Evolutionary conservation across 2,329 filamentous ascomycete species (phyloP), one percentile per base, ranked within the genome.

Genomic region (Colletotrichum sp.): DNA sequence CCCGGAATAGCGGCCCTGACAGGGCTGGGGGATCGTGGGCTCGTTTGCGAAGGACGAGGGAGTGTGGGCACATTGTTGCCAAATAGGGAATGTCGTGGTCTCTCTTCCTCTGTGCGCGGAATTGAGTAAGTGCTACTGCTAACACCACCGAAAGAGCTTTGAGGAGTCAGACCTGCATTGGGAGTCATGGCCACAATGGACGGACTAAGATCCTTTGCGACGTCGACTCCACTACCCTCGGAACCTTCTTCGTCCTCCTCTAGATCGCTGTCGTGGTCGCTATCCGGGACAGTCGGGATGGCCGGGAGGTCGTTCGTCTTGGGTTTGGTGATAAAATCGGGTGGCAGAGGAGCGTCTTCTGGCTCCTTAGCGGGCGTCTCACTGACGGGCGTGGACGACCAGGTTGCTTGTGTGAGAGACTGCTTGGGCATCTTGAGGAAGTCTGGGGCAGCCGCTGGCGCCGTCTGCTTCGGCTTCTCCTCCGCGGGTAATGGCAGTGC

Each of bases 21-120:
- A 2, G 94, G 94, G 78, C 94, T 96, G 2, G 94, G 94, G 12
- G 94, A 95, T 44, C 93, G 91, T 63, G 94, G 93, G 78, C 91
- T 93, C n/a, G 87, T 86, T 25, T 85, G 86, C 39, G 83, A 88
- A 29, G 90, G 87, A 39, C 90, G 90, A 12, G 91, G 86, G 71
- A 94, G 90, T 29, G 89, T 77, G 0, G 91, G 90, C 22, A 87
- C 87, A 55, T 86, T 88, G 52, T 92, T 90, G 11, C 90, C 91
- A 82, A 93, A 93, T 7, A 92, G 82, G 4, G 86, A 81, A n/a
- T 83, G 82, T 19, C 85, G 80, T 76, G 83, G 83, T 59, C 81
- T 84, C 64, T 88, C 86, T 66, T 88, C 87, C 66, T 88, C 86
- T 8, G 87, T 85, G 66, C 86, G 86, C 16, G 87, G 86, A 64